phyloP scores from a whole-genome alignment of 495 filamentous ascomycete genomes.

The Penicillium robsamsonii region DNA sequence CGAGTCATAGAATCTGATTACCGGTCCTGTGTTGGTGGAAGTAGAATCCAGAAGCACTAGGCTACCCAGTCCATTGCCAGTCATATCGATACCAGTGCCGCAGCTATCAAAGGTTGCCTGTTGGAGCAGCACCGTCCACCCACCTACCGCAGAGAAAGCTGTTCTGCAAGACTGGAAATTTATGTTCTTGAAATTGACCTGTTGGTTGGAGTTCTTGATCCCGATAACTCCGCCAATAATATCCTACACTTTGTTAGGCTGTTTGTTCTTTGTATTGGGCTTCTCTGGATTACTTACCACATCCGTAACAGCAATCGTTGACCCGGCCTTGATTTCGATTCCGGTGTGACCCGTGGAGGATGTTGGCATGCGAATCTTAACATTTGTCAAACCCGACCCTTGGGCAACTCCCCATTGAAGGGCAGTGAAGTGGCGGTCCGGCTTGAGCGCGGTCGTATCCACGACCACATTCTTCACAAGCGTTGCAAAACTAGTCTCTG shows the following conservation, averaged over 20 bases:
- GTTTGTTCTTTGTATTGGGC: not conserved
- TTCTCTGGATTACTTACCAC: constrained; percentile 35
- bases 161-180: constrained; percentile 41
- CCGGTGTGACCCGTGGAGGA: constrained; percentile 55
- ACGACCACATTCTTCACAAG: constrained; percentile 43
- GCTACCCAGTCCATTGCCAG: constrained; percentile 44
- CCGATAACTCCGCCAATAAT: constrained; percentile 51
- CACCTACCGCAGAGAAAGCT: constrained; percentile 37
- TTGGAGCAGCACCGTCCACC: constrained; percentile 45
- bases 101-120: constrained; percentile 34
- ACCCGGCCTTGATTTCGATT: constrained; percentile 42
- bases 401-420: constrained; percentile 68
- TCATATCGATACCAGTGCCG: constrained; percentile 36
- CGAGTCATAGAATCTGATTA: constrained; percentile 47
- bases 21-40: constrained; percentile 48
- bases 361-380: constrained; percentile 65
- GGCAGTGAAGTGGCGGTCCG: constrained; percentile 33
- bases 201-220: constrained; percentile 49
- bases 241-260: constrained; percentile 29
- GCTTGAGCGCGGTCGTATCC: constrained; percentile 34
- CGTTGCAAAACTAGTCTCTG: constrained; percentile 44
- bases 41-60: constrained; percentile 47
- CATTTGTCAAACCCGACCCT: constrained; percentile 68
- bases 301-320: constrained; percentile 47
- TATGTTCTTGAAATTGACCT: constrained; percentile 52